Conservation (phyloP, 805 yeast species). For the Candida taoyuanica region DNA sequence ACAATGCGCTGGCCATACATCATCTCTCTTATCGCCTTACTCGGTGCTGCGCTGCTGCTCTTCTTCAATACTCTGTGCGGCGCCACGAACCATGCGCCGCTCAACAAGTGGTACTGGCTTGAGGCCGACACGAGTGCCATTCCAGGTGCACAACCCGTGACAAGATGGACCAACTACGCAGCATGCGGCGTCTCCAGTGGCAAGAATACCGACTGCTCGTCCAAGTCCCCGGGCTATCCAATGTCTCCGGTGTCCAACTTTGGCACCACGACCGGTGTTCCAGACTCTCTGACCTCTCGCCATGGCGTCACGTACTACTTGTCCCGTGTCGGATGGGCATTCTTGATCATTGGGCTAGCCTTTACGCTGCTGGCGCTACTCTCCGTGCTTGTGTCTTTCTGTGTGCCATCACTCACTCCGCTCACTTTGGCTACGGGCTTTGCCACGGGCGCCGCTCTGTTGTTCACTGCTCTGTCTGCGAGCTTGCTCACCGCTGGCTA, state of each 20-base stretch:
- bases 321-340: constrained; percentile 65
- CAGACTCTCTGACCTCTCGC: constrained; percentile 44
- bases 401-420: constrained; percentile 18
- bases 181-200: constrained; percentile 44
- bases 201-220: constrained; percentile 44
- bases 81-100: constrained; percentile 43
- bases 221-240: constrained; percentile 69
- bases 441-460: constrained; percentile 31
- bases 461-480: constrained; percentile 44
- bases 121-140: constrained; percentile 60
- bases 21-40: constrained; percentile 32
- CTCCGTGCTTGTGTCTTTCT: constrained; percentile 28
- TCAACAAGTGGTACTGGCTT: constrained; percentile 73
- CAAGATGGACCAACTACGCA: constrained; percentile 85
- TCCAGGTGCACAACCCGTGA: constrained; percentile 34
- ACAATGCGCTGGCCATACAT: constrained; percentile 30
- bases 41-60: constrained; percentile 47
- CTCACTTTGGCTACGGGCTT: constrained; percentile 20
- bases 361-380: constrained; percentile 48
- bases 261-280: constrained; percentile 47
- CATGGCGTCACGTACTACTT: constrained; percentile 57
- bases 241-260: constrained; percentile 80
- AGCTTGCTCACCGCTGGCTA: constrained; percentile 50
- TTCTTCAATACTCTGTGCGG: constrained; percentile 70
- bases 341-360: constrained; percentile 51